Percentiles rank a stretch among this genome's conserved stretches.
Evolutionary conservation across 768 basidiomycete genomes (phyloP).

Genomic region (Sarcodon aspratus): DNA sequence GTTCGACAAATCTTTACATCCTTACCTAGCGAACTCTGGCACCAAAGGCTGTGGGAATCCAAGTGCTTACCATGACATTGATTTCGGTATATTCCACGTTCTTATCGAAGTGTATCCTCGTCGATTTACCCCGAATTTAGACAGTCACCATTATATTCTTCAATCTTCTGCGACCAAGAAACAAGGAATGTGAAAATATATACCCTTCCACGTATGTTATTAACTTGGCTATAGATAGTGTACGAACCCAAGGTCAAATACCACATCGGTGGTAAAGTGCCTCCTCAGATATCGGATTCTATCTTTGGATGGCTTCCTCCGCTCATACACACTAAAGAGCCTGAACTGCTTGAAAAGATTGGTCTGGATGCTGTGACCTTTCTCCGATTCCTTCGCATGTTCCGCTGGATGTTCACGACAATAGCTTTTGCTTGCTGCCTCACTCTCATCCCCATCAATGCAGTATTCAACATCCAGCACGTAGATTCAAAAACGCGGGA

Average conservation of each 20-base stretch:
- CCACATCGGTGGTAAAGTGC: slow-evolving; percentile 64
- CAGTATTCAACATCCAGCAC: slow-evolving; percentile 68
- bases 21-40: slow-evolving; percentile 44
- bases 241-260: slow-evolving; percentile 95
- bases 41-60: slow-evolving; percentile 72
- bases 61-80: slow-evolving; percentile 61
- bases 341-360: slow-evolving; percentile 78
- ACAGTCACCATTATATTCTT: not conserved
- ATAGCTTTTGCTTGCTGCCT: slow-evolving; percentile 56
- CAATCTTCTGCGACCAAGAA: slow-evolving; percentile 79
- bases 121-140: not conserved
- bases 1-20: too few relatives aligned
- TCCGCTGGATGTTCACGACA: slow-evolving; percentile 58
- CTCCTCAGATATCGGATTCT: slow-evolving; percentile 73
- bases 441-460: slow-evolving; percentile 79
- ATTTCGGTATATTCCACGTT: slow-evolving; percentile 39
- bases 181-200: slow-evolving; percentile 45
- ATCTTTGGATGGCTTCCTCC: slow-evolving; percentile 88
- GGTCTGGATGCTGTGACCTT: slow-evolving; percentile 92
- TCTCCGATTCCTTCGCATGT: slow-evolving; percentile 83
- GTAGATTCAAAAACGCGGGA: slow-evolving; percentile 42
- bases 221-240: slow-evolving; percentile 41
- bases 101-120: slow-evolving; percentile 16
- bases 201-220: not conserved
- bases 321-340: slow-evolving; percentile 71